Evolutionary conservation across 345 rosid genomes (phyloP).

Genomic region (Excoecaria agallocha): DNA sequence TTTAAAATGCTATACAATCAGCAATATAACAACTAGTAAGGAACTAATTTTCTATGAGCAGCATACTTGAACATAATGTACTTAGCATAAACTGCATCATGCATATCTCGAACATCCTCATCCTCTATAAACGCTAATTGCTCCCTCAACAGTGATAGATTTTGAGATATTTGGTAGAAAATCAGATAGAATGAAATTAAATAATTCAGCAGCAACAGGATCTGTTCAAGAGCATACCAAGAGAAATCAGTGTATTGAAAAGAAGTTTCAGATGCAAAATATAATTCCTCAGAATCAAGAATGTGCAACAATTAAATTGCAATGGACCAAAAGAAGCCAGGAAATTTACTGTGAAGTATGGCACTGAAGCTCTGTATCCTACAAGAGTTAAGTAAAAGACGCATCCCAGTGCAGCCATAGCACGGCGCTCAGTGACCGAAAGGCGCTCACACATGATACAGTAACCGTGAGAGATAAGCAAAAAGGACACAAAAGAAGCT

Average conservation of each 20-base stretch:
- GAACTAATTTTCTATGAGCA: background rate
- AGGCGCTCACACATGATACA: slow-evolving; percentile 88
- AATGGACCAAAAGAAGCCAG: background rate
- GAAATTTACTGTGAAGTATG: slow-evolving; percentile 75
- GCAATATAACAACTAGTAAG: background rate
- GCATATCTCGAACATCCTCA: slow-evolving; percentile 80
- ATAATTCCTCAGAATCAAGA: slow-evolving; percentile 8
- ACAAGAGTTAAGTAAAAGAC: slow-evolving; percentile 82
- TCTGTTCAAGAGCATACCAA: slow-evolving; percentile 40
- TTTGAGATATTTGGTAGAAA: slow-evolving; percentile 78
- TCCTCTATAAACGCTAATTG: slow-evolving; percentile 73
- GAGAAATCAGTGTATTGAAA: slow-evolving; percentile 9
- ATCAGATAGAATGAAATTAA: slow-evolving; percentile 72
- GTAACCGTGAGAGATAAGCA: slow-evolving; percentile 90
- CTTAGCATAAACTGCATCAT: slow-evolving; percentile 70
- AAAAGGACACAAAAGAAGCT: slow-evolving; percentile 79
- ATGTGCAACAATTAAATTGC: background rate
- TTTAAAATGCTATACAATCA: background rate
- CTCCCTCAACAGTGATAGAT: slow-evolving; percentile 57
- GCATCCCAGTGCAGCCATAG: slow-evolving; percentile 80
- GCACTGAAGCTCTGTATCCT: slow-evolving; percentile 89
- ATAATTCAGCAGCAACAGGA: slow-evolving; percentile 78
- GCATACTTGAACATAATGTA: slow-evolving; percentile 86
- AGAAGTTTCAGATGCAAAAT: background rate
- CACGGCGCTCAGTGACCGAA: slow-evolving; percentile 68